Evolutionary conservation across 768 basidiomycete genomes (phyloP).

Genomic region (Termitomyces sp.): DNA sequence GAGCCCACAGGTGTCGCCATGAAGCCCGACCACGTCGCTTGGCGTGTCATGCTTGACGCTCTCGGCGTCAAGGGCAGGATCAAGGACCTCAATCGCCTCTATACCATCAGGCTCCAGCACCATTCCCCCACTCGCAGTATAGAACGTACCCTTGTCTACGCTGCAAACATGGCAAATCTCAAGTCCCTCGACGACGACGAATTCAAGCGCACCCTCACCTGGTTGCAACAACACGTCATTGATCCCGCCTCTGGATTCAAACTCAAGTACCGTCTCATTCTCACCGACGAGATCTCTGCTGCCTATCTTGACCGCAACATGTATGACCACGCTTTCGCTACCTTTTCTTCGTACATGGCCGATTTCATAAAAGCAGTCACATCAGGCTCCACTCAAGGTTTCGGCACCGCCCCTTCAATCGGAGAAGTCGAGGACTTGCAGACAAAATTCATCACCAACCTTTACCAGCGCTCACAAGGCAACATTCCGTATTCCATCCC

Average conservation of each 20-base stretch:
- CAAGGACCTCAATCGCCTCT: slow-evolving; percentile 52
- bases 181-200: slow-evolving; percentile 12
- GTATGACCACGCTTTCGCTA: slow-evolving; percentile 17
- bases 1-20: slow-evolving; percentile 36
- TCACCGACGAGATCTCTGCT: slow-evolving; percentile 21
- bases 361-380: neutral
- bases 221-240: slow-evolving; percentile 11
- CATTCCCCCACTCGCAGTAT: slow-evolving; percentile 24
- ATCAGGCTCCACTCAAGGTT: neutral
- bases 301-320: slow-evolving; percentile 24
- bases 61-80: slow-evolving; percentile 44
- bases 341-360: slow-evolving; percentile 13
- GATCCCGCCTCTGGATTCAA: neutral
- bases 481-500: slow-evolving; percentile 21
- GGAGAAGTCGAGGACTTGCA: slow-evolving; percentile 13
- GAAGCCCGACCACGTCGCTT: slow-evolving; percentile 49
- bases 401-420: neutral
- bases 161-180: slow-evolving; percentile 26
- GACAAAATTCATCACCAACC: slow-evolving; percentile 17
- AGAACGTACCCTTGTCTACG: slow-evolving; percentile 38
- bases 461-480: slow-evolving; percentile 16
- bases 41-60: slow-evolving; percentile 53
- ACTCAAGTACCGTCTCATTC: neutral
- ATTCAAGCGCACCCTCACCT: slow-evolving; percentile 16
- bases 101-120: slow-evolving; percentile 34